phyloP scores from a whole-genome alignment of 345 rosid species.

The Odontarrhena argentea region DNA sequence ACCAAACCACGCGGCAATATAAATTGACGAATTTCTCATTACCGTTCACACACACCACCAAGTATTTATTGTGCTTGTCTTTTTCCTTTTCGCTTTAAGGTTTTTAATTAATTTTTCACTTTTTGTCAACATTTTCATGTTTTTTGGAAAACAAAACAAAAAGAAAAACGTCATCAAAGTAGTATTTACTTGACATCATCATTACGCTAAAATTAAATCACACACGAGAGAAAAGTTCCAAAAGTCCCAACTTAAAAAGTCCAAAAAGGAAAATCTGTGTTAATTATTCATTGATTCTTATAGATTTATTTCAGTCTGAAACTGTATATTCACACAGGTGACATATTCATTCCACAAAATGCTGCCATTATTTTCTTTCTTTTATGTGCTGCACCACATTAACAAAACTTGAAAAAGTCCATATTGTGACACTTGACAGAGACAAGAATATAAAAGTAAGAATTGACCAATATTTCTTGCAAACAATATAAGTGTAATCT shows the following conservation, averaged over 20 bases:
- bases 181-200: slow-evolving; percentile 23
- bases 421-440: slow-evolving; percentile 1
- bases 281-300: not conserved
- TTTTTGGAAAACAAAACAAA: not conserved
- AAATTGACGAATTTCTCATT: slow-evolving; percentile 4
- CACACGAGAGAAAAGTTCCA: not conserved
- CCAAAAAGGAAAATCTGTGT: not conserved
- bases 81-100: slow-evolving; percentile 4
- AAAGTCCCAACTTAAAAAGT: not conserved
- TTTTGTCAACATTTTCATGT: slow-evolving; percentile 1
- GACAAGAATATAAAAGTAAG: not conserved
- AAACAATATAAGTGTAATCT: not conserved
- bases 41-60: slow-evolving; percentile 7
- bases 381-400: slow-evolving; percentile 6
- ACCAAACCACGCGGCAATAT: slow-evolving; percentile 18
- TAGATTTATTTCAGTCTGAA: not conserved
- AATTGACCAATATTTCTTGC: not conserved
- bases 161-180: slow-evolving; percentile 23
- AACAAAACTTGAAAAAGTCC: slow-evolving; percentile 25
- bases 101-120: not conserved
- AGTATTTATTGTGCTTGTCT: no score
- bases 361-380: not conserved
- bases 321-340: not conserved
- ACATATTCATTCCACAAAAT: slow-evolving; percentile 2
- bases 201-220: slow-evolving; percentile 13